Evolutionary conservation across 2,329 filamentous ascomycete genomes (phyloP), one percentile per base, ranked within the genome.

Genomic region (Chrysoporthe austroafricana): DNA sequence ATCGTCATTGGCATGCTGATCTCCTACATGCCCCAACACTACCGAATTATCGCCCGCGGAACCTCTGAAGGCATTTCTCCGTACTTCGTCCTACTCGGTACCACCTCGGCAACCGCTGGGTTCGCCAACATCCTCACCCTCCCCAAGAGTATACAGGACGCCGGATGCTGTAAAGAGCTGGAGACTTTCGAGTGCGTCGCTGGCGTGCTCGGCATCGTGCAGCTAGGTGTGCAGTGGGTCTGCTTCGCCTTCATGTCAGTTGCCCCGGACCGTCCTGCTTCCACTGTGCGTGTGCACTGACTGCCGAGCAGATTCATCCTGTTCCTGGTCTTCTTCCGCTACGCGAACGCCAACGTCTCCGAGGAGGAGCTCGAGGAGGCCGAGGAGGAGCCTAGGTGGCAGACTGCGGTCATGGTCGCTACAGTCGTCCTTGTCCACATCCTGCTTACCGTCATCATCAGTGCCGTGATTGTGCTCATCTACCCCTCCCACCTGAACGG

Each of bases 1-100:
- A 93, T 98, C 73, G 84, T 98, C 70, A 77, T 97, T 73, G 95
- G 95, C 67, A 94, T 98, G 74, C 84, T 97, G 70, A 82, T 97
- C 68, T 98, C 95, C 44, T 99, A 99, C 81, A 86, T 98, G 2
- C 96, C 96, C 0, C 96, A 99, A 77, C 95, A 98, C 80, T 87
- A 91, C 78, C 93, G 96, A 75, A 98, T 99, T 79, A 92, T 97
- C 73, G 84, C 87, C 52, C 88, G 94, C 66, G 88, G 90, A 70
- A 96, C 93, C 16, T 96, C 95, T 32, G 95, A 97, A 78, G 96
- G 96, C 70, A 94, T 99, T 70, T 97, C 94, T 42, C 95, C 96
- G 9, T 96, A 95, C 79, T 99, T 97, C 76, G 90, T 99, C 71
- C 87, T 98, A 1, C 88, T 99, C n/a, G 96, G 96, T 69, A 93